Evolutionary conservation across 345 rosid species (phyloP), one percentile per base, ranked within the genome.

Genomic region (Lumnitzera racemosa): DNA sequence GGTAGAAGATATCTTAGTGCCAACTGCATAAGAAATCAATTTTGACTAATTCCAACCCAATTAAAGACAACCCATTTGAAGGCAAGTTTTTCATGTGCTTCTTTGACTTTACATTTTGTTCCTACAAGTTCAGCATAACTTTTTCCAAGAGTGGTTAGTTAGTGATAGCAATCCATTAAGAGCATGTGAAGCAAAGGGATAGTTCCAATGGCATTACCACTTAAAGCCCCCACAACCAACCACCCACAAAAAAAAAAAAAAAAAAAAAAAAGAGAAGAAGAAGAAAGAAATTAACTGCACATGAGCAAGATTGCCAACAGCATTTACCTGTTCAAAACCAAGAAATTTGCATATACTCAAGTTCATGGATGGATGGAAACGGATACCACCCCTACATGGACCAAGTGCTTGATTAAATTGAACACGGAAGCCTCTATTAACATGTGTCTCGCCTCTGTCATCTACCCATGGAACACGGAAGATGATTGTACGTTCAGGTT

Each of bases 401-500:
- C 99, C 99, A 58, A 94, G 54, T 25, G 97, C 90, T 81, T 86
- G 97, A 70, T 81, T 94, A 76, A 94, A 94, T 59, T 94, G 99
- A 55, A 94, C 96, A 68, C 99, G 75, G 68, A 88, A 90, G 27
- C 99, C 99, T 46, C 99, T 85, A 74, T 88, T 90, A 53, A 90
- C 95, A 80, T 90, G 96, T 59, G 89, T 86, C 80, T 90, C 99
- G 55, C 99, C 99, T 59, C 90, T 87, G 65, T 94, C 99, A 88
- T 94, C 99, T 63, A 82, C 76, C 99, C 99, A 94, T 15, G 99
- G 95, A 67, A 90, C 97, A 71, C 97, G 90, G 62, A 94, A 94
- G 58, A 88, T 74, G 73, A 94, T 80, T 83, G 82, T 86, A 10
- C 97, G 87, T 68, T 94, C 97, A 15, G 97, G 99, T 73, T 94